These are phyloP conservation scores for Davidsoniella virescens DNA, from an alignment of 2,329 filamentous ascomycete genomes.

Conservation along the genomic window DNA sequence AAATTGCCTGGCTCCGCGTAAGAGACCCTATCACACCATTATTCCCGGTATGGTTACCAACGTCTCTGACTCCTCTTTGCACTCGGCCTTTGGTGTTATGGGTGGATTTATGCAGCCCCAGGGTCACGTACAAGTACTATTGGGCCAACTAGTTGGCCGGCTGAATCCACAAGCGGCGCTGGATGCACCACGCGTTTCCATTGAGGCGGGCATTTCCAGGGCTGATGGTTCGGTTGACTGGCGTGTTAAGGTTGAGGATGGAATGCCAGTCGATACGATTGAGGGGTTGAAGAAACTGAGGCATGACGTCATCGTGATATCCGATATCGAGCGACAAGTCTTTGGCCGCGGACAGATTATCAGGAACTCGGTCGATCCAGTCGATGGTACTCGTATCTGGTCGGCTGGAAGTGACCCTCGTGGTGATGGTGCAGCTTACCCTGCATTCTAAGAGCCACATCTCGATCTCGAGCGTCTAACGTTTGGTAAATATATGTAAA, in stretches of 20 bases:
- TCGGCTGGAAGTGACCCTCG: slow-evolving; percentile 78
- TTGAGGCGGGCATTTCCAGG: slow-evolving; percentile 56
- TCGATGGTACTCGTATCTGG: slow-evolving; percentile 58
- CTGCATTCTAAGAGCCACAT: slow-evolving; percentile 19
- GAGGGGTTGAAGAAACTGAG: slow-evolving; percentile 53
- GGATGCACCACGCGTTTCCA: slow-evolving; percentile 81
- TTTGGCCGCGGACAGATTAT: slow-evolving; percentile 87
- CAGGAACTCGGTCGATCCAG: slow-evolving; percentile 51
- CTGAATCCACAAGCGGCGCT: slow-evolving; percentile 74
- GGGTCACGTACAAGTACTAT: slow-evolving; percentile 80
- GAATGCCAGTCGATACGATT: slow-evolving; percentile 52
- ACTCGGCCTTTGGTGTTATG: slow-evolving; percentile 90
- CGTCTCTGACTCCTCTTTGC: slow-evolving; percentile 51
- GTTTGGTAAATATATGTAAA: not conserved
- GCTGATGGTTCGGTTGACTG: slow-evolving; percentile 39
- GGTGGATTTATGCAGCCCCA: slow-evolving; percentile 98
- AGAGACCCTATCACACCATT: slow-evolving; percentile 93
- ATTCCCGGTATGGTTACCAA: slow-evolving; percentile 87
- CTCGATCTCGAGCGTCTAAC: not conserved
- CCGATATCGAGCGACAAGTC: slow-evolving; percentile 45
- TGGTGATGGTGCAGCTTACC: slow-evolving; percentile 60
- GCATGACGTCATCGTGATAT: slow-evolving; percentile 54
- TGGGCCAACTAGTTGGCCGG: slow-evolving; percentile 75
- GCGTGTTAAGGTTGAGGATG: slow-evolving; percentile 67
- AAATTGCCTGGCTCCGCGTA: slow-evolving; percentile 63